These are phyloP conservation scores for Entomortierella parvispora DNA, from an alignment of 192 early-diverging fungal species.

Conservation along the genomic window DNA sequence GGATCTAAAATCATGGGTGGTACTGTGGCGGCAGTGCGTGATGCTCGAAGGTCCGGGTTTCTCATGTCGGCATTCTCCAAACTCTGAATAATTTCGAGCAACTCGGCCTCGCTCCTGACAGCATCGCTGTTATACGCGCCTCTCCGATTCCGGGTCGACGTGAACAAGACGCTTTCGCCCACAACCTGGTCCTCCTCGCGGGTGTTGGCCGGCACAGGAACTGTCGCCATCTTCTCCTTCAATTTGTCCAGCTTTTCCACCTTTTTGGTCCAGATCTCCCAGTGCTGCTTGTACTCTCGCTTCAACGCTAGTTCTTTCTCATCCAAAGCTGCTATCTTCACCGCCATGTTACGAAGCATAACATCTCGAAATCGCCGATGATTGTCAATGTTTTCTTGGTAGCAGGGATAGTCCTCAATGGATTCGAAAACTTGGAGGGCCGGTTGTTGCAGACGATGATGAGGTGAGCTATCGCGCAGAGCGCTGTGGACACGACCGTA, in stretches of 20 bases:
- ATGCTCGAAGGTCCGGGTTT: slow-evolving; percentile 75
- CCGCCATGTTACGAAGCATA: slow-evolving; percentile 29
- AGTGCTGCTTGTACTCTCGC: slow-evolving; percentile 56
- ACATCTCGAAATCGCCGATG: slow-evolving; percentile 29
- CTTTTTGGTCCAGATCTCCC: slow-evolving; percentile 60
- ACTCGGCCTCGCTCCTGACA: slow-evolving; percentile 81
- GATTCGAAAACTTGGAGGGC: slow-evolving; percentile 45
- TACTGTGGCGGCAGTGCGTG: slow-evolving; percentile 76
- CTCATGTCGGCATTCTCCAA: slow-evolving; percentile 76
- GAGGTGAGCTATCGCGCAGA: slow-evolving; percentile 18
- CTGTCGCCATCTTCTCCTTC: slow-evolving; percentile 47
- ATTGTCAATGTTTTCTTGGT: slow-evolving; percentile 52
- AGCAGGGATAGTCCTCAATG: slow-evolving; percentile 57
- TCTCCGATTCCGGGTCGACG: slow-evolving; percentile 43
- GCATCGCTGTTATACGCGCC: slow-evolving; percentile 72
- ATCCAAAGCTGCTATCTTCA: slow-evolving; percentile 34
- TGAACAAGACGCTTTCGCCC: slow-evolving; percentile 28
- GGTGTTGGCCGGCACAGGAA: slow-evolving; percentile 19
- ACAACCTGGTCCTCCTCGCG: slow-evolving; percentile 40
- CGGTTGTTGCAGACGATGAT: slow-evolving; percentile 38
- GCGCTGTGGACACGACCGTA: slow-evolving; percentile 52
- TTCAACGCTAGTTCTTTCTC: slow-evolving; percentile 57
- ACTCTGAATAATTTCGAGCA: slow-evolving; percentile 77
- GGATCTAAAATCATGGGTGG: slow-evolving; percentile 78
- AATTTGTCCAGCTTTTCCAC: slow-evolving; percentile 50